Conservation (phyloP, 768 basidiomycete genomes). For the Mycena floridula region DNA sequence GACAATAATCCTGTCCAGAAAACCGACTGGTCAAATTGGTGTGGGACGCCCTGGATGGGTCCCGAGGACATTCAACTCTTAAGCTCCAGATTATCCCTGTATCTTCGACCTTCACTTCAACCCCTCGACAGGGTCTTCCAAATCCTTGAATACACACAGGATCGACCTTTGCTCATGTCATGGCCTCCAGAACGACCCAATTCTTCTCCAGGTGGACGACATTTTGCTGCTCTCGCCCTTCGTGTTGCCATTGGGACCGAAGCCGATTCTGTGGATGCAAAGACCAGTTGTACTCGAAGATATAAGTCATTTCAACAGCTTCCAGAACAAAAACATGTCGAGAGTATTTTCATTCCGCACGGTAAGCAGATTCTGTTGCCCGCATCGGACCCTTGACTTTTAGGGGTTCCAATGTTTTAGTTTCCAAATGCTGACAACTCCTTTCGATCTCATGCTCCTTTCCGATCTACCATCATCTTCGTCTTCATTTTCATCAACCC, state of each 20-base stretch:
- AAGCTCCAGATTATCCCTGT: constrained; percentile 50
- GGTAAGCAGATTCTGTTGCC: constrained; percentile 40
- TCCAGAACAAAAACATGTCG: constrained; percentile 55
- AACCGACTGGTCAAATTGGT: constrained; percentile 85
- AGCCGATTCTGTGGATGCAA: constrained; percentile 53
- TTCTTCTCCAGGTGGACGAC: constrained; percentile 18
- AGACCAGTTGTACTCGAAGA: constrained; percentile 81
- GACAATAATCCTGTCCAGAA: constrained; percentile 65
- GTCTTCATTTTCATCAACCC: not conserved
- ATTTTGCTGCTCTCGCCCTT: constrained; percentile 28
- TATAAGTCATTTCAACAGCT: constrained; percentile 70
- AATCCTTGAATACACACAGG: constrained; percentile 59
- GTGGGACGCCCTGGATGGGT: constrained; percentile 66
- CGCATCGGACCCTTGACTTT: constrained; percentile 10
- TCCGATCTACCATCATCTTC: constrained; percentile 2
- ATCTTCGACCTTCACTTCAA: constrained; percentile 47
- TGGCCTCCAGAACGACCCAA: constrained; percentile 64
- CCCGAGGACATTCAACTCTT: constrained; percentile 52
- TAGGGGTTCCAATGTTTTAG: not conserved
- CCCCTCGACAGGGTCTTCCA: constrained; percentile 65
- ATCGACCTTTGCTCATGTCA: constrained; percentile 55
- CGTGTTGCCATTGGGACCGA: constrained; percentile 17
- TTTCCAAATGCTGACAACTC: not conserved
- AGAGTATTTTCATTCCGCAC: constrained; percentile 89
- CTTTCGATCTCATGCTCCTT: constrained; percentile 6